A percentile compares a stretch with the other conserved stretches of the same genome.
These are phyloP conservation scores for Trametes versicolor DNA, from an alignment of 1,284 basidiomycete species.

Conservation along the genomic window DNA sequence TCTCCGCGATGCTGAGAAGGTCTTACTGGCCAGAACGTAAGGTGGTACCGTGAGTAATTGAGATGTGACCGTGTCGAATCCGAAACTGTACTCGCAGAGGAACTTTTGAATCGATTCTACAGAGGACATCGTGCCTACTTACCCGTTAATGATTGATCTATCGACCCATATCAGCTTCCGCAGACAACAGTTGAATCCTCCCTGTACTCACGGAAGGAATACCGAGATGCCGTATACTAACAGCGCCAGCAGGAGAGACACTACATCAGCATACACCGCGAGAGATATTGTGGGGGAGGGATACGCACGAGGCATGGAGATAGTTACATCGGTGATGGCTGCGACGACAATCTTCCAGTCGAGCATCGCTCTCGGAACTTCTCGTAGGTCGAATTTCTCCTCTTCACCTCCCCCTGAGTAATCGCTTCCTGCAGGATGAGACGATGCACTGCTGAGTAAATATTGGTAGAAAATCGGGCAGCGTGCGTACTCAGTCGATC, in stretches of 20 bases:
- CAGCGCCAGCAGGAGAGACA: background rate
- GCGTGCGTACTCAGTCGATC: constrained; percentile 65
- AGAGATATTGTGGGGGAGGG: background rate
- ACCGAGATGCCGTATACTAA: constrained; percentile 35
- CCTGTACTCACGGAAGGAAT: constrained; percentile 35
- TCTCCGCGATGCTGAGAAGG: background rate
- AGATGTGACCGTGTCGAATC: constrained; percentile 61
- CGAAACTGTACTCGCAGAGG: constrained; percentile 53
- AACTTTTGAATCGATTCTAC: background rate
- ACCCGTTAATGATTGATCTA: constrained; percentile 72
- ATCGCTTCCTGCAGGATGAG: constrained; percentile 58
- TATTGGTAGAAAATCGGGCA: background rate
- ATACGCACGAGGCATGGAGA: background rate
- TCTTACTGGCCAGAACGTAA: constrained; percentile 68
- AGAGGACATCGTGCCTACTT: too few relatives aligned
- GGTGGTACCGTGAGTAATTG: constrained; percentile 79
- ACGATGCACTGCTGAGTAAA: background rate
- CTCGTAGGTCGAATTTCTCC: constrained; percentile 62
- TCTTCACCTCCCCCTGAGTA: constrained; percentile 73
- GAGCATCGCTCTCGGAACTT: constrained; percentile 62
- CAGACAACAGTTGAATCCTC: background rate
- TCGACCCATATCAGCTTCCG: background rate
- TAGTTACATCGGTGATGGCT: constrained; percentile 60
- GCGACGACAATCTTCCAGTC: constrained; percentile 73
- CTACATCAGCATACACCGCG: background rate